Base-by-base conservation (phyloP, 2,329 filamentous ascomycete genomes). In the Talaromyces pinophilus region DNA sequence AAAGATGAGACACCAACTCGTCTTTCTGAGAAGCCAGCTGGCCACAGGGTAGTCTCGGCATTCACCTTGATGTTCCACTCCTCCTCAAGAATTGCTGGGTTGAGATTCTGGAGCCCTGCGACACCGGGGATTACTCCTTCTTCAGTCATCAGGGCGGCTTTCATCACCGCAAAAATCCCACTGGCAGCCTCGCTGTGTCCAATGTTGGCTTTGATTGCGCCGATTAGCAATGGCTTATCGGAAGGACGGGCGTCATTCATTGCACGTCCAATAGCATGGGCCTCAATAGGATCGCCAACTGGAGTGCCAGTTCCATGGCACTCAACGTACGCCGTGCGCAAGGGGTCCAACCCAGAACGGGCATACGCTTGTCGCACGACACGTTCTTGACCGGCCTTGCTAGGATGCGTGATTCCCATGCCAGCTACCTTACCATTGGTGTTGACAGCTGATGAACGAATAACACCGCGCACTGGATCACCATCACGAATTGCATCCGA, bases 401-500 rank as follows among this genome's bases (percentile, higher is more conserved):
- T 79, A 11, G 73, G 63, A 17, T 63, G 71, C 1, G 72, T 72
- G 11, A 52, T 19, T 69, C 72, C 7, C 48, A 22, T 52, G 2
- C 48, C 48, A 30, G 48, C 2, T 3, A 52, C 48, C 25, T 52
- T 52, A 4, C 48, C 48, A 17, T 52, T 52, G 5, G 48, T 52
- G 11, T 52, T 52, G 3, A 22, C 19, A 10, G 48, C 48, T 2
- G 48, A 52, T 1, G 48, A 52, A 13, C 74, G 72, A 19, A 78
- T 73, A 2, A 77, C 69, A 38, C 73, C 74, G n/a, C 80, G 73
- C 46, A 84, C 78, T 2, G 73, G 68, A 62, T 84, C 81, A 0
- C 76, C 76, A 67, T 83, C 79, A 0, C 59, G 70, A 1, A 87
- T 60, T 0, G 86, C 86, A 1, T 78, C 72, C 2, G 70, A 72